These are phyloP conservation scores for Ogataea chonburiensis DNA, from an alignment of 805 yeast genomes.

Conservation along the genomic window DNA sequence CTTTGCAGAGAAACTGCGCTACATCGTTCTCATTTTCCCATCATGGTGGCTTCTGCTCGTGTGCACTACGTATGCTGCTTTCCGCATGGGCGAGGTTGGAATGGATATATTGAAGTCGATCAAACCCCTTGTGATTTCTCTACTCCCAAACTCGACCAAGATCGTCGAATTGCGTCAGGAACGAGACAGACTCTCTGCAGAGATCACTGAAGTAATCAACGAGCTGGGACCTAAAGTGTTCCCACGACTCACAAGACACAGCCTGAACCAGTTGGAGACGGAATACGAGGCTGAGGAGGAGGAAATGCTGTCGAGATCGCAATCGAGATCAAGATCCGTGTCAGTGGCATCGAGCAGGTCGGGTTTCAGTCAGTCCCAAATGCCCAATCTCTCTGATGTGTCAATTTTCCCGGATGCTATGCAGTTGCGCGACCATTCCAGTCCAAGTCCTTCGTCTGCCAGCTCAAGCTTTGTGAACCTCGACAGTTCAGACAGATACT, in stretches of 20 bases:
- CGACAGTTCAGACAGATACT: slow-evolving; percentile 8
- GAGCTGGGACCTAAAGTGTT: slow-evolving; percentile 80
- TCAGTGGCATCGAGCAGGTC: slow-evolving; percentile 27
- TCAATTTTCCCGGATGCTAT: slow-evolving; percentile 35
- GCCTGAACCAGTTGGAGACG: slow-evolving; percentile 21
- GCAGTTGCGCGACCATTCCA: slow-evolving; percentile 20
- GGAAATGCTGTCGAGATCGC: slow-evolving; percentile 9
- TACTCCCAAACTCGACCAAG: slow-evolving; percentile 51
- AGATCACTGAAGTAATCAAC: slow-evolving; percentile 79
- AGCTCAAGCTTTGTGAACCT: slow-evolving; percentile 19
- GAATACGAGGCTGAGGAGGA: slow-evolving; percentile 26
- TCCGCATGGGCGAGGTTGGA: slow-evolving; percentile 89
- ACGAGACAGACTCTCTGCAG: slow-evolving; percentile 60
- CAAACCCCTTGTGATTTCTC: slow-evolving; percentile 66
- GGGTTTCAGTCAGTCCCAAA: slow-evolving; percentile 25
- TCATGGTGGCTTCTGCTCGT: slow-evolving; percentile 63
- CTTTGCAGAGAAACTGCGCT: slow-evolving; percentile 17
- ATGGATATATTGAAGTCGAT: slow-evolving; percentile 84
- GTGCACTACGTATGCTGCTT: slow-evolving; percentile 79
- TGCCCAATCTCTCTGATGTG: slow-evolving; percentile 33
- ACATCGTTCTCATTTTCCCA: slow-evolving; percentile 37
- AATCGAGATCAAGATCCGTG: slow-evolving; percentile 18
- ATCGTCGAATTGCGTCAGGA: slow-evolving; percentile 56
- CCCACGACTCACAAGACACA: slow-evolving; percentile 58
- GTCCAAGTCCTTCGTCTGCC: slow-evolving; percentile 7